A percentile compares a stretch with the other conserved stretches of the same genome.
phyloP scores from a whole-genome alignment of 2,329 filamentous ascomycete genomes.

The Coniella lustricola region DNA sequence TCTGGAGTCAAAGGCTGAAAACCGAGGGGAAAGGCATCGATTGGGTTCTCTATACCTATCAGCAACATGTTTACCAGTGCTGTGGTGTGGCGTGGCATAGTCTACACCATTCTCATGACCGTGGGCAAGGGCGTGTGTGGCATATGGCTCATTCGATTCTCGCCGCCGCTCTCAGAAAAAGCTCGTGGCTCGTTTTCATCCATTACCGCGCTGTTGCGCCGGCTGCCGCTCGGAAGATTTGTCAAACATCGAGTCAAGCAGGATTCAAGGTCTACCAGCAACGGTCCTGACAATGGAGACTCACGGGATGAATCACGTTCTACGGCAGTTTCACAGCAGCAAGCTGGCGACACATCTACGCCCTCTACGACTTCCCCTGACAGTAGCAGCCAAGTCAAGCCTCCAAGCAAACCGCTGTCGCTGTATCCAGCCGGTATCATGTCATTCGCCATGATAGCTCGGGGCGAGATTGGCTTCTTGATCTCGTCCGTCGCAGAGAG shows the following conservation, averaged over 20 bases:
- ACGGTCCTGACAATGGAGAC: too few species aligned
- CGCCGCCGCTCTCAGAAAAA: neutral
- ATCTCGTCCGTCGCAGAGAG: constrained; percentile 63
- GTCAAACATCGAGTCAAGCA: too few species aligned
- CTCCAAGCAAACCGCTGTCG: constrained; percentile 43
- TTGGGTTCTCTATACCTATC: constrained; percentile 75
- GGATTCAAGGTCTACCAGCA: too few species aligned
- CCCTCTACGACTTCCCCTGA: too few species aligned
- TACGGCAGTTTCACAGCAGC: too few species aligned
- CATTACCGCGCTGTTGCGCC: too few species aligned
- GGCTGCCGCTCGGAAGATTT: too few species aligned
- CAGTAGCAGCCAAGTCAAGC: too few species aligned
- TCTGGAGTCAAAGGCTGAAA: constrained; percentile 4
- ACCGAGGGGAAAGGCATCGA: constrained; percentile 42
- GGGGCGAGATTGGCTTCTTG: constrained; percentile 75
- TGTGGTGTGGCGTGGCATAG: constrained; percentile 64
- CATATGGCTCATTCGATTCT: constrained; percentile 44
- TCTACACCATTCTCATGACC: constrained; percentile 67
- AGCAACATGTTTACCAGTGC: constrained; percentile 56
- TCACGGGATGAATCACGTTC: too few species aligned
- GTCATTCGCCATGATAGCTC: constrained; percentile 61
- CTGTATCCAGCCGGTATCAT: constrained; percentile 62
- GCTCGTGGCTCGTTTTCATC: too few species aligned
- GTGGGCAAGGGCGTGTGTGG: constrained; percentile 56
- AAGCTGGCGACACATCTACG: too few species aligned